Percentiles rank a stretch among this genome's conserved stretches.
phyloP scores from a whole-genome alignment of 2,329 filamentous ascomycete genomes.

The Colletotrichum phormii region DNA sequence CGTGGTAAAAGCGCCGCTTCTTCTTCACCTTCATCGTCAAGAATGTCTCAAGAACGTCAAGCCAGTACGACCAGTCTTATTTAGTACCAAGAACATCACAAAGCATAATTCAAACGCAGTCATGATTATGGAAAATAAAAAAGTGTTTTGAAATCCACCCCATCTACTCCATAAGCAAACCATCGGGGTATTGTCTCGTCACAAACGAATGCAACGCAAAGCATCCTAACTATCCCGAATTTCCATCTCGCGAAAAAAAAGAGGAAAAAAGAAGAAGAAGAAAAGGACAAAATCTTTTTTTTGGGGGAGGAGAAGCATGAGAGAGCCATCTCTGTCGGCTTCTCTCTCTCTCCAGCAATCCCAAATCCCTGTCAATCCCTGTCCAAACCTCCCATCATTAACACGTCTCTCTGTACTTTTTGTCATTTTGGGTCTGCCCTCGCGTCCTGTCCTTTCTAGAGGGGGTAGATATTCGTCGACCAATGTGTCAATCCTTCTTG shows the following conservation, averaged over 20 bases:
- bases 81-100: no score
- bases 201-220: neutral
- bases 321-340: neutral
- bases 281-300: neutral
- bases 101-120: neutral
- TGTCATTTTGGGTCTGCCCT: neutral
- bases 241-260: neutral
- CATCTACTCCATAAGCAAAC: constrained; percentile 5
- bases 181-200: constrained; percentile 15
- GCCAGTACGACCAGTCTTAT: no score
- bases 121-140: neutral
- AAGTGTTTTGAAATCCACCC: neutral
- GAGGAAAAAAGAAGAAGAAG: neutral
- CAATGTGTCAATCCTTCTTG: neutral
- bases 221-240: neutral
- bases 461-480: neutral
- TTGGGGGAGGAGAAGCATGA: neutral
- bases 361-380: neutral
- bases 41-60: no score
- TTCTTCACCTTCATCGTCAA: no score
- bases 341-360: neutral
- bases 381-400: neutral
- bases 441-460: neutral
- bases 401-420: neutral
- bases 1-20: no score